A percentile compares a stretch with the other conserved stretches of the same genome.
Evolutionary conservation across 176 grass and related monocot species (phyloP).

Genomic region (Oryza meyeriana): DNA sequence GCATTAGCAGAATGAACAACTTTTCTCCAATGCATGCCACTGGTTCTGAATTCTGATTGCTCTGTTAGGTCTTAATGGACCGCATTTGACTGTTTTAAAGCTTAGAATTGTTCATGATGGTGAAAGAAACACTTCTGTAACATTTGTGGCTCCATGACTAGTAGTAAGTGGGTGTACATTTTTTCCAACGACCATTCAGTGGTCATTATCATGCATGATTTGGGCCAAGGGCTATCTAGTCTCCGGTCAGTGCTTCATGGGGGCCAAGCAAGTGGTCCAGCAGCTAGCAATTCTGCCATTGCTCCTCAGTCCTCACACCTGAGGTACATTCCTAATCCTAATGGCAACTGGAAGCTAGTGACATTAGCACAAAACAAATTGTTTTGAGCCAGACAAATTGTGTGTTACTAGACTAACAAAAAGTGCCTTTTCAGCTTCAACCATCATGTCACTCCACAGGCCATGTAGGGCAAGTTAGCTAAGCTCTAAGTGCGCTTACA

Average conservation of each 20-base stretch:
- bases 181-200: constrained; percentile 12
- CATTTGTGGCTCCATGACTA: background rate
- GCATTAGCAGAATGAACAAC: background rate
- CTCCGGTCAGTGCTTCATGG: background rate
- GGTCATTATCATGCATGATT: constrained; percentile 28
- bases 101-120: background rate
- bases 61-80: background rate
- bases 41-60: background rate
- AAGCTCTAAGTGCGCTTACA: constrained; percentile 32
- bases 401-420: constrained; percentile 34
- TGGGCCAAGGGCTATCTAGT: background rate
- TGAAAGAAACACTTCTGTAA: constrained; percentile 10
- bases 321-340: constrained; percentile 26
- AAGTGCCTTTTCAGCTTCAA: constrained; percentile 30
- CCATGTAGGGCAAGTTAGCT: background rate
- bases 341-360: constrained; percentile 4
- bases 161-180: background rate
- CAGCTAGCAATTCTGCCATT: constrained; percentile 9
- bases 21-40: background rate
- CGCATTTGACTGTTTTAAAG: constrained; percentile 26
- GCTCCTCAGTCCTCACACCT: background rate
- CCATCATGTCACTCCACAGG: constrained; percentile 31
- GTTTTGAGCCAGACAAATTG: constrained; percentile 26
- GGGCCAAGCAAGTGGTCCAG: constrained; percentile 21
- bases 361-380: constrained; percentile 23